phyloP scores from a whole-genome alignment of 108 stramenopile genomes.

The Stephanodiscus minutulus region DNA sequence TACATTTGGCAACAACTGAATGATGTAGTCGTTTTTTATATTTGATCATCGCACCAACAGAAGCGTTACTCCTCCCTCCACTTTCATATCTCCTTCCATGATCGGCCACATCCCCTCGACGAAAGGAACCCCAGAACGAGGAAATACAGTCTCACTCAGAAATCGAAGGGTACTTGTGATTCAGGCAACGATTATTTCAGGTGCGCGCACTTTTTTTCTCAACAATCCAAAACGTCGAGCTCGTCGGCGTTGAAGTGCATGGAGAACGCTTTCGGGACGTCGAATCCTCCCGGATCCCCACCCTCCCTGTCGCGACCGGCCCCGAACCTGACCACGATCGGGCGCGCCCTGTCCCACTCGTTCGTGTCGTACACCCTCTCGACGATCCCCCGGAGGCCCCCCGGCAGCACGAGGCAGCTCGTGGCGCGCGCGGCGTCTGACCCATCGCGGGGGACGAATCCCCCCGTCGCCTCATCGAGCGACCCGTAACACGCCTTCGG shows the following conservation, averaged over 20 bases:
- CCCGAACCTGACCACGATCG: slow-evolving; percentile 35
- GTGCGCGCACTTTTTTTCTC: not conserved
- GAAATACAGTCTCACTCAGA: too few relatives aligned
- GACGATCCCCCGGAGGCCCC: slow-evolving; percentile 30
- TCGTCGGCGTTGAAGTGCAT: slow-evolving; percentile 42
- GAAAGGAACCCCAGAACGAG: too few relatives aligned
- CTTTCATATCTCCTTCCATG: too few relatives aligned
- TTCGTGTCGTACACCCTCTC: slow-evolving; percentile 29
- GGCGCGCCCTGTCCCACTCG: slow-evolving; percentile 36
- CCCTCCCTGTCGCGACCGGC: slow-evolving; percentile 25
- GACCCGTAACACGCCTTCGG: slow-evolving; percentile 25
- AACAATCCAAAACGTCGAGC: slow-evolving; percentile 25
- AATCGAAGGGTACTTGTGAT: too few relatives aligned
- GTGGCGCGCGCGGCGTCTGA: not conserved
- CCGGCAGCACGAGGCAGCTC: slow-evolving; percentile 28
- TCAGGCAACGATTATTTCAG: too few relatives aligned
- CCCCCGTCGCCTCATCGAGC: slow-evolving; percentile 19
- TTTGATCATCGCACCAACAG: too few relatives aligned
- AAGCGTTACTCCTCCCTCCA: too few relatives aligned
- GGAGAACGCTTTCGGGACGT: slow-evolving; percentile 19
- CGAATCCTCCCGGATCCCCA: not conserved
- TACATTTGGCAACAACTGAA: too few relatives aligned
- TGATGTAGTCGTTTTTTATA: too few relatives aligned
- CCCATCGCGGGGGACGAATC: slow-evolving; percentile 23
- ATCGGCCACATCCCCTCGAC: too few relatives aligned